A percentile compares a stretch with the other conserved stretches of the same genome.
phyloP scores from a whole-genome alignment of 2,329 filamentous ascomycete species.

The Gremmenia infestans region DNA sequence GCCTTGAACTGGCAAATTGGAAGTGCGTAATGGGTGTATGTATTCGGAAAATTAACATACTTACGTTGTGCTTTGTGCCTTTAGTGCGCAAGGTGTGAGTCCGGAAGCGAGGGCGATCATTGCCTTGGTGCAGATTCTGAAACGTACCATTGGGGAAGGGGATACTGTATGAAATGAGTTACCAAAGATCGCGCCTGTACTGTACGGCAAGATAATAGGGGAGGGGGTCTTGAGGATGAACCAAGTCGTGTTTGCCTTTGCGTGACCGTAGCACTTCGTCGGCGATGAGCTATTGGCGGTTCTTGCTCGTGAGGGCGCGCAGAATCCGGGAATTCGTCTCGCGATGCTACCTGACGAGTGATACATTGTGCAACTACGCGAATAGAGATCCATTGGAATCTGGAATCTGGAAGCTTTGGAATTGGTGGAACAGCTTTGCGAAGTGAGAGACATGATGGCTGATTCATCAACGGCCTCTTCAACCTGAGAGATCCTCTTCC shows the following conservation, averaged over 20 bases:
- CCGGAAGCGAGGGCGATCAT: conserved; percentile 11
- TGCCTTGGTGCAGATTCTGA: conserved; percentile 8
- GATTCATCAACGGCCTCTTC: conserved; percentile 9
- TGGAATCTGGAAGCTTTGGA: neutral
- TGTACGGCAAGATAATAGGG: conserved; percentile 5
- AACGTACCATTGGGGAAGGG: conserved; percentile 10
- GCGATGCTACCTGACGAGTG: conserved; percentile 9
- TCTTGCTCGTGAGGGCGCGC: neutral
- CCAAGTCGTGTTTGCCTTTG: conserved; percentile 1
- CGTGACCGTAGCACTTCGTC: neutral
- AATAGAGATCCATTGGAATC: conserved; percentile 1
- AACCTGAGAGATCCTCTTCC: no score
- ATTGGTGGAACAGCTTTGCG: neutral
- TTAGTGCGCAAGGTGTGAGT: neutral
- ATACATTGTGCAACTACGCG: neutral
- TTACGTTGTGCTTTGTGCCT: neutral
- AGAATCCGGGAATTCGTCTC: conserved; percentile 1
- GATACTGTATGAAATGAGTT: neutral
- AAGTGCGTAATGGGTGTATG: neutral
- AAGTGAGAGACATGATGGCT: neutral
- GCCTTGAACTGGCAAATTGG: neutral
- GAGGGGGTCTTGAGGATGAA: neutral
- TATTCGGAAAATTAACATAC: neutral
- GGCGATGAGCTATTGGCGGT: neutral
- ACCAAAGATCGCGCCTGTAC: conserved; percentile 3